A percentile compares a stretch with the other conserved stretches of the same genome.
phyloP scores from a whole-genome alignment of 2,329 filamentous ascomycete species.

The Neurospora crassa region DNA sequence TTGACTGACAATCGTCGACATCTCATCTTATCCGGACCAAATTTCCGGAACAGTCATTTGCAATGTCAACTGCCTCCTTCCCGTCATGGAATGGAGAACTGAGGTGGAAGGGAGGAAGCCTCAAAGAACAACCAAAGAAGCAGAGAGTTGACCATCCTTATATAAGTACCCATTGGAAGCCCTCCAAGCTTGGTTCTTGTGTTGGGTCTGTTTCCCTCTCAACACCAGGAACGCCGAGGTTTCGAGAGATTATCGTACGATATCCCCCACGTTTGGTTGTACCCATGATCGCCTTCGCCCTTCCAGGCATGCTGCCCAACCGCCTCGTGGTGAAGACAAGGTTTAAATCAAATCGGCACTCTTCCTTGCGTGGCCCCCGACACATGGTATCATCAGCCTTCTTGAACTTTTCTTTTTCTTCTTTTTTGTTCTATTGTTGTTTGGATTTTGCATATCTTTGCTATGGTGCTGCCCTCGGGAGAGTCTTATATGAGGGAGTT shows the following conservation, averaged over 20 bases:
- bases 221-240: background rate
- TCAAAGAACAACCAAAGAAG: background rate
- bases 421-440: background rate
- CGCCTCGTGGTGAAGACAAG: background rate
- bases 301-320: background rate
- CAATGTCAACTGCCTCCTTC: background rate
- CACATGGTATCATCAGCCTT: background rate
- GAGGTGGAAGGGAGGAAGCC: background rate
- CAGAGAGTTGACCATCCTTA: background rate
- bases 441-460: slow-evolving; percentile 3
- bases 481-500: background rate
- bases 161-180: background rate
- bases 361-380: background rate
- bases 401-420: background rate
- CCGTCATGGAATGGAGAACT: background rate
- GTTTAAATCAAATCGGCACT: background rate
- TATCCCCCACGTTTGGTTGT: background rate
- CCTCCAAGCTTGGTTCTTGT: background rate
- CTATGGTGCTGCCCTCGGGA: background rate
- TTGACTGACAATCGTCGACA: background rate
- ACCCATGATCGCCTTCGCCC: background rate
- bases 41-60: background rate
- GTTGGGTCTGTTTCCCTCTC: background rate
- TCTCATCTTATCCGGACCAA: background rate
- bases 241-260: background rate